Evolutionary conservation across 78 protist species (phyloP).

Genomic region (Speleostelium caveatum): DNA sequence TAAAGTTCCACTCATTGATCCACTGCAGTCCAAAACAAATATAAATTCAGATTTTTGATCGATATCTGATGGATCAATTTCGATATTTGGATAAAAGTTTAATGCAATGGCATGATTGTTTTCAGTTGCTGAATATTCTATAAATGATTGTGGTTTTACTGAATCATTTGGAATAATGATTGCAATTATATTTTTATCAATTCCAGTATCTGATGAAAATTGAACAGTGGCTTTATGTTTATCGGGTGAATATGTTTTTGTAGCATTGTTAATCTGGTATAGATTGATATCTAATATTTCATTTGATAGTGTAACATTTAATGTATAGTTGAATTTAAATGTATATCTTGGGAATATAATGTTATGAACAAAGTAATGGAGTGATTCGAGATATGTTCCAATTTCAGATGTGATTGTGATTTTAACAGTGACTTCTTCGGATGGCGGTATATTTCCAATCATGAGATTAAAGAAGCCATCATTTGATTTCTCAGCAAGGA

Average conservation of each 20-base stretch:
- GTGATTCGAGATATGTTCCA: background rate
- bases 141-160: constrained; percentile 8
- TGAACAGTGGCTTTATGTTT: background rate
- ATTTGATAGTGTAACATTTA: background rate
- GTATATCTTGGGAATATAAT: background rate
- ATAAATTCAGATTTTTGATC: constrained; percentile 30
- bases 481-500: constrained; percentile 9
- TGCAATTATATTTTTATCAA: background rate
- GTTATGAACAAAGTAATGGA: constrained; percentile 27
- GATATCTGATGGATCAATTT: background rate
- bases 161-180: background rate
- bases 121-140: background rate
- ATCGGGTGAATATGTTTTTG: background rate
- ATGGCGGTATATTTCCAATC: constrained; percentile 89
- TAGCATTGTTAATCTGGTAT: background rate
- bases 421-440: constrained; percentile 4
- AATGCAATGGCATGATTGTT: constrained; percentile 8
- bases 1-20: constrained; percentile 31
- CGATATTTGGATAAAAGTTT: constrained; percentile 10
- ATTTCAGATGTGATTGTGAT: constrained; percentile 85
- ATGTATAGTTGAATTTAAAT: background rate
- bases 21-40: constrained; percentile 5
- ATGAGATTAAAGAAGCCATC: background rate
- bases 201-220: background rate
- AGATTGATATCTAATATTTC: background rate